Evolutionary conservation across 2,329 filamentous ascomycete species (phyloP).

Genomic region (Myriosclerotinia curreyana): DNA sequence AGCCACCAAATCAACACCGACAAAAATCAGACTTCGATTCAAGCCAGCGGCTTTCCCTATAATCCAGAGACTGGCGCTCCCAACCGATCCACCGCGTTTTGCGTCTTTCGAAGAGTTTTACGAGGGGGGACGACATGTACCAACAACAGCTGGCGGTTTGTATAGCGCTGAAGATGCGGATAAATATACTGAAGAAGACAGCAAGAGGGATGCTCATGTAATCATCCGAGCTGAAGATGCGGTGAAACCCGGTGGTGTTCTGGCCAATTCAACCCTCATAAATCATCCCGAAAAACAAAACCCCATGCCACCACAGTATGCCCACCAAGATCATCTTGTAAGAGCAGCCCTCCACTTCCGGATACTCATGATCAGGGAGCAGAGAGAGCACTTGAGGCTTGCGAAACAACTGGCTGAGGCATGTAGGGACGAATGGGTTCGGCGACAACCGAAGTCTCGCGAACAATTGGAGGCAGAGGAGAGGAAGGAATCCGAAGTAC

Average conservation of each 20-base stretch:
- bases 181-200: slow-evolving; percentile 58
- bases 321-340: slow-evolving; percentile 81
- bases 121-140: slow-evolving; percentile 48
- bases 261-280: slow-evolving; percentile 65
- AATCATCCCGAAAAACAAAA: slow-evolving; percentile 68
- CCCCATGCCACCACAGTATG: slow-evolving; percentile 78
- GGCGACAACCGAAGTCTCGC: slow-evolving; percentile 68
- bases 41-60: slow-evolving; percentile 52
- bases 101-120: slow-evolving; percentile 58
- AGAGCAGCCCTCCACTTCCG: slow-evolving; percentile 78
- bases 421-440: slow-evolving; percentile 71
- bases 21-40: slow-evolving; percentile 51
- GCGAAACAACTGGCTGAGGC: slow-evolving; percentile 80
- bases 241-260: slow-evolving; percentile 68
- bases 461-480: slow-evolving; percentile 83
- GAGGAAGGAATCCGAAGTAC: slow-evolving; percentile 59
- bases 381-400: slow-evolving; percentile 68
- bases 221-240: slow-evolving; percentile 70
- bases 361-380: slow-evolving; percentile 75
- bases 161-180: slow-evolving; percentile 55
- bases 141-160: slow-evolving; percentile 56
- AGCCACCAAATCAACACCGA: slow-evolving; percentile 36
- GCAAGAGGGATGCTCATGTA: slow-evolving; percentile 64
- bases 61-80: slow-evolving; percentile 50
- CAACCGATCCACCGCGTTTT: slow-evolving; percentile 48